Conservation (phyloP, 331 rosid genomes). For the Saraca asoca region DNA sequence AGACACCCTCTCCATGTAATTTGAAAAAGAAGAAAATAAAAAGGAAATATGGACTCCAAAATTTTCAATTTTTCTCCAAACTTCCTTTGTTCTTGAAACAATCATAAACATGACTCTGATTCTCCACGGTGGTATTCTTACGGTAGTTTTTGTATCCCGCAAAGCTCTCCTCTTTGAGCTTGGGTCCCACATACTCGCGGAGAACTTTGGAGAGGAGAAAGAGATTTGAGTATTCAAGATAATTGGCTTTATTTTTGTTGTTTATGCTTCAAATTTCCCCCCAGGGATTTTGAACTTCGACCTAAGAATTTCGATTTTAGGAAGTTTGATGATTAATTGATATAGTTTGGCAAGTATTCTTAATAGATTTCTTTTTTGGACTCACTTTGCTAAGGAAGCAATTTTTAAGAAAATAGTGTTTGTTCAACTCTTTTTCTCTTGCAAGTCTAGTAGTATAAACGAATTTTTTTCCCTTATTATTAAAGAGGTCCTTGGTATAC, state of each 20-base stretch:
- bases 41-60: not conserved
- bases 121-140: not conserved
- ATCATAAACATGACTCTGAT: not conserved
- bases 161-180: not conserved
- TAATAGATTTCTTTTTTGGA: not conserved
- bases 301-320: not conserved
- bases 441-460: conserved; percentile 12
- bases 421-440: conserved; percentile 3
- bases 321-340: not conserved
- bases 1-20: not conserved
- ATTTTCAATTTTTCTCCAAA: not conserved
- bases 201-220: too few relatives aligned
- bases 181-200: not conserved
- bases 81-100: not conserved
- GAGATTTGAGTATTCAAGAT: conserved; percentile 6
- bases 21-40: too few relatives aligned
- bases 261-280: conserved; percentile 10
- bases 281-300: not conserved
- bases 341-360: not conserved
- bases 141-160: not conserved
- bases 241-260: conserved; percentile 9
- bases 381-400: not conserved
- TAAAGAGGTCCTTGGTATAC: not conserved
- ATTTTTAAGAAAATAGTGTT: conserved; percentile 2
- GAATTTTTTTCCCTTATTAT: too few relatives aligned